Conservation (phyloP, 2,329 filamentous ascomycete species). For the Beauveria varroae region DNA sequence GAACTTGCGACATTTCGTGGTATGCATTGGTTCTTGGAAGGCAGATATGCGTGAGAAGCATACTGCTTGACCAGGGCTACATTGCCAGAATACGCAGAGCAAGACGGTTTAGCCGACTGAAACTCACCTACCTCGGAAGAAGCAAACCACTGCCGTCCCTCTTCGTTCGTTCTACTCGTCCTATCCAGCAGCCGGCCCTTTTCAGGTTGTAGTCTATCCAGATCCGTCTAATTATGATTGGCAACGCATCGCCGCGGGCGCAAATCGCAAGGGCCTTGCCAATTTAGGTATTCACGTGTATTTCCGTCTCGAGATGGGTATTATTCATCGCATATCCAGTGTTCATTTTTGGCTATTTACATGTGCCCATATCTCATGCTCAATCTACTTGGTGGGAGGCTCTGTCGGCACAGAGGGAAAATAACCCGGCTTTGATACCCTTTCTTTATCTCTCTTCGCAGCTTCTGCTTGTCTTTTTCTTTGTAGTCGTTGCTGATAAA, state of each 20-base stretch:
- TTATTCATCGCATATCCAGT: background rate
- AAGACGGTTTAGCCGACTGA: background rate
- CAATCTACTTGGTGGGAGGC: slow-evolving; percentile 24
- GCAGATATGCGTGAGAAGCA: background rate
- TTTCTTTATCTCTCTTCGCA: slow-evolving; percentile 73
- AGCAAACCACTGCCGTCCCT: no score
- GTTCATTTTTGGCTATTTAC: background rate
- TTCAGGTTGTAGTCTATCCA: no score
- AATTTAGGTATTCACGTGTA: background rate
- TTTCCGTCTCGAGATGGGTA: background rate
- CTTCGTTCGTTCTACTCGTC: no score
- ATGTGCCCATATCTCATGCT: background rate
- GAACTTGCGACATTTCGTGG: no score
- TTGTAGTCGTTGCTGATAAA: slow-evolving; percentile 79
- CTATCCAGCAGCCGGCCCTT: no score
- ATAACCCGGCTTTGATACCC: slow-evolving; percentile 65
- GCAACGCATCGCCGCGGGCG: no score
- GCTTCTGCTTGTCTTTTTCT: slow-evolving; percentile 47
- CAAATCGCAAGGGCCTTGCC: no score
- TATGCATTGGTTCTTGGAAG: background rate
- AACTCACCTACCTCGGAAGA: background rate
- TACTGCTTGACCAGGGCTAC: no score
- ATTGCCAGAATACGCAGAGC: no score
- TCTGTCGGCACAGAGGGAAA: slow-evolving; percentile 81
- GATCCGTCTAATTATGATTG: no score